Base-by-base conservation (phyloP, 306 rosid genomes). In the Cucurbita ficifolia region DNA sequence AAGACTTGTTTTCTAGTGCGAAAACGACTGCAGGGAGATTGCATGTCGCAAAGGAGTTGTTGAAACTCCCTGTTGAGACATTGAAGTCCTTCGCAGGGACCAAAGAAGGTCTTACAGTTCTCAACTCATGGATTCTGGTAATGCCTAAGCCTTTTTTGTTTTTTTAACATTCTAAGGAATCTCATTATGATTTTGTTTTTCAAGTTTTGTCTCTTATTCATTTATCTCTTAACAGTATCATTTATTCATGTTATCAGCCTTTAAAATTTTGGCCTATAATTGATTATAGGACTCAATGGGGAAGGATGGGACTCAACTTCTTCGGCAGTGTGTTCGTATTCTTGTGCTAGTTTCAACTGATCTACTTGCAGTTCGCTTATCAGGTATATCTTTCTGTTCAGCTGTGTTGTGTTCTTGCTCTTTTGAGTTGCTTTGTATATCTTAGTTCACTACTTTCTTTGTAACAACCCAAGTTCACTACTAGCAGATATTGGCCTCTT, bases 81-180 rank as follows among this genome's bases (percentile, higher is more conserved):
- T 76, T 91, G 86, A 95, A 89, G 85, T 91, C 97, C 76, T 87
- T 95, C 79, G 97, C 97, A 73, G 97, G 99, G 77, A 91, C 93
- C 84, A 95, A 79, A 85, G 93, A 82, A 82, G 99, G 97, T 85
- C 88, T 95, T 22, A 75, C 88, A 62, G 76, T 83, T 61, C 97
- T 95, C 82, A 95, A 95, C 83, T 88, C 88, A 53, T 95, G 99
- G 99, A 95, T 95, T 74, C 88, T 88, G 96, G 99, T 95, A 89
- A 43, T 57, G 54, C 29, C 24, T 76, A 74, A 38, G 70, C n/a
- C 33, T 2, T 29, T 29, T 29, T 54, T 22, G 49, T 33, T 72
- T 56, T 77, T 73, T 67, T 72, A 14, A 70, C 72, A 38, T 22
- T 65, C 21, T 38, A n/a, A 29, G 63, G 40, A 22, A 51, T 75